Conservation (phyloP, 345 rosid species). For the Orychophragmus violaceus region DNA sequence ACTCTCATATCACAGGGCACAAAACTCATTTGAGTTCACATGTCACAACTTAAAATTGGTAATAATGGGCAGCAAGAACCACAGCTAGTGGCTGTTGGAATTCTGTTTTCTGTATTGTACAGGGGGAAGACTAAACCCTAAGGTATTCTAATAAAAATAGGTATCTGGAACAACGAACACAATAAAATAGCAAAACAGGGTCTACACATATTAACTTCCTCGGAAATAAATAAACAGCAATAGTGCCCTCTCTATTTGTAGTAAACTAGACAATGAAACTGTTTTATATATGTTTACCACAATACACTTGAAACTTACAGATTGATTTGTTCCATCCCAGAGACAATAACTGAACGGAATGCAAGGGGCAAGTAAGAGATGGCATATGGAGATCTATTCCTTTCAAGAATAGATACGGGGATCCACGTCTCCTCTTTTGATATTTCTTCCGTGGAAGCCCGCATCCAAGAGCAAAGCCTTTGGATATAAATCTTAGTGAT, state of each 20-base stretch:
- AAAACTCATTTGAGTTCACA: neutral
- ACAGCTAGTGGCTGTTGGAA: neutral
- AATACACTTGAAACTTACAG: constrained; percentile 47
- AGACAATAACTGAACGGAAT: constrained; percentile 64
- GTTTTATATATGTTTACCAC: constrained; percentile 1
- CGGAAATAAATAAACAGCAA: neutral
- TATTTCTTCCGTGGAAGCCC: constrained; percentile 62
- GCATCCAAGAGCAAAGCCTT: constrained; percentile 97
- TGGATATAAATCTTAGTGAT: constrained; percentile 69
- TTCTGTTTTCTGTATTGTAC: neutral
- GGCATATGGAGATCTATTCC: constrained; percentile 80
- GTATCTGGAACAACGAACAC: neutral
- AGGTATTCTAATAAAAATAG: neutral
- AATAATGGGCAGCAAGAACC: neutral
- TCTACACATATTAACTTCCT: neutral
- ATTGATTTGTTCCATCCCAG: constrained; percentile 85
- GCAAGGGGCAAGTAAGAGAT: constrained; percentile 91
- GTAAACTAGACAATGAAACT: neutral
- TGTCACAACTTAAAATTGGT: neutral
- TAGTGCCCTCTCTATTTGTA: neutral
- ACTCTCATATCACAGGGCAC: constrained; percentile 3
- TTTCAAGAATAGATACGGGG: constrained; percentile 81
- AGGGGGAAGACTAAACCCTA: constrained; percentile 1
- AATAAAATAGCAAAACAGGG: neutral
- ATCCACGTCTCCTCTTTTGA: constrained; percentile 86